Evolutionary conservation across 441 rosid species (phyloP), one percentile per base, ranked within the genome.

Genomic region (Hura crepitans): DNA sequence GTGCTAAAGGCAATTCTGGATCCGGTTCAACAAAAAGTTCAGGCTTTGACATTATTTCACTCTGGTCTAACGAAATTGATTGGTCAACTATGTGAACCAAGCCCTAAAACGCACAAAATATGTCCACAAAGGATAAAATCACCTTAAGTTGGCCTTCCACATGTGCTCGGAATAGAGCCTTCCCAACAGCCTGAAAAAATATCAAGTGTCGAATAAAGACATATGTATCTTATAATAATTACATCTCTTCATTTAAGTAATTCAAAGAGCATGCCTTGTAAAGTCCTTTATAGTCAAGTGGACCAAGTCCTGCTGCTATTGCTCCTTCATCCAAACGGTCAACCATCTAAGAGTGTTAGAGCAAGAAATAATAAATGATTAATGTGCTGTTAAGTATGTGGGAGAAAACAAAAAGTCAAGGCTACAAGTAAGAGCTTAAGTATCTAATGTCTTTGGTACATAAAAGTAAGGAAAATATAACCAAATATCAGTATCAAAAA

Each of bases 91-190:
- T 56, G n/a, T 43, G 64, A 58, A 76, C 51, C 61, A 64, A 33
- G 43, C 61, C 23, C 49, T 33, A 37, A 25, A 46, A 74, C 25
- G 72, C 25, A 37, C 42, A 27, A 47, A 62, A 35, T 54, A 42
- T 39, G 35, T 69, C 13, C 66, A 27, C 70, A 54, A 28, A 3
- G 28, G 17, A 73, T 39, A 58, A 60, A 77, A 59, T 69, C 77
- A 94, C 98, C 98, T 94, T 94, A 67, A 94, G 92, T 81, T 84
- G 97, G 54, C 98, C 98, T 85, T 94, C 97, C 33, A 92, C 97
- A 72, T 94, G 98, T 67, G 98, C 98, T 80, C 96, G 86, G 81
- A 94, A 94, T 61, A 91, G 87, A 75, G 98, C 98, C 84, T 86
- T 94, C 68, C 89, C 96, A 75, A 94, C 98, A 72, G 97, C 97